phyloP scores from a whole-genome alignment of 108 stramenopile species.

The Cylindrotheca closterium region DNA sequence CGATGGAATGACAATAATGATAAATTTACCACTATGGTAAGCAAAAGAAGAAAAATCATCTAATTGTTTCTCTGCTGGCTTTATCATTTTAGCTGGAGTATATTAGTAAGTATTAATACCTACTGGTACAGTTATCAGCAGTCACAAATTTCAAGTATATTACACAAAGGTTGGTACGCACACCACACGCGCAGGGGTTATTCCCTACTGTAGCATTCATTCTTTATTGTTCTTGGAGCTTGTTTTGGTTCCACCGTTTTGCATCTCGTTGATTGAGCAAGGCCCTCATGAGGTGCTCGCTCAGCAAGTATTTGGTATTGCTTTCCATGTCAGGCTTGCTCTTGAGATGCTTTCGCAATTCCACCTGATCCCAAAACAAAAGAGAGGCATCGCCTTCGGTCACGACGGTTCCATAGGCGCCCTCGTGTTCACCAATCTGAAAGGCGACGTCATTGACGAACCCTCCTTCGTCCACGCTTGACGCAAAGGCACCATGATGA shows the following conservation, averaged over 20 bases:
- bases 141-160: no score
- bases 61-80: no score
- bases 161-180: no score
- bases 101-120: no score
- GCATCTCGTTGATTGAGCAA: conserved; percentile 31
- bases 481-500: conserved; percentile 20
- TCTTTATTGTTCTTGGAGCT: background rate
- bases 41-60: no score
- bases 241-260: background rate
- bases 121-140: no score
- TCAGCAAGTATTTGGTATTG: conserved; percentile 25
- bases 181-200: no score
- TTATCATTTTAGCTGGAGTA: no score
- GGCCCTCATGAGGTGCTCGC: conserved; percentile 23
- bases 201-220: no score
- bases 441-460: conserved; percentile 44
- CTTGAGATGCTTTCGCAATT: conserved; percentile 20
- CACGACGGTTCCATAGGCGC: conserved; percentile 33
- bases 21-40: no score
- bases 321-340: conserved; percentile 30
- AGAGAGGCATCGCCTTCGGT: conserved; percentile 12
- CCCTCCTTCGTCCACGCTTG: conserved; percentile 26
- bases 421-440: conserved; percentile 12
- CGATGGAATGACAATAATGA: no score
- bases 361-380: conserved; percentile 22